These are phyloP conservation scores for Acacia acuminata DNA, from an alignment of 306 rosid species.

Conservation along the genomic window DNA sequence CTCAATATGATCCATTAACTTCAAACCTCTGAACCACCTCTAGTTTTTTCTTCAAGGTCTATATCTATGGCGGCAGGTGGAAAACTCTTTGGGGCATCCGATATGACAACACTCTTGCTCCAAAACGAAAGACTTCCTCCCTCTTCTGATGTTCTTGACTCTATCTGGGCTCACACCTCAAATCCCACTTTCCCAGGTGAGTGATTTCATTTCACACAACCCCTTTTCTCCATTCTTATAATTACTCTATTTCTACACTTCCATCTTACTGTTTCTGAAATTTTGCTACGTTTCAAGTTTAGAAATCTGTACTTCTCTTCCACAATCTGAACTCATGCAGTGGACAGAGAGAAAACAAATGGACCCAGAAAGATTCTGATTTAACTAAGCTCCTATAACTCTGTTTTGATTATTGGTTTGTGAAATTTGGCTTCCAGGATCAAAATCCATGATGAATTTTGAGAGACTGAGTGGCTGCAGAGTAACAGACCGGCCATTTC, in stretches of 20 bases:
- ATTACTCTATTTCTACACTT: background rate
- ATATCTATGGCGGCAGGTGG: conserved; percentile 31
- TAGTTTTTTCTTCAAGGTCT: background rate
- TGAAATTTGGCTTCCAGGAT: conserved; percentile 43
- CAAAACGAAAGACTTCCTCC: conserved; percentile 57
- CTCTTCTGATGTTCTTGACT: conserved; percentile 59
- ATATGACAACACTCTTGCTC: conserved; percentile 47
- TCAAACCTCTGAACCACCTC: background rate
- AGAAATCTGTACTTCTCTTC: background rate
- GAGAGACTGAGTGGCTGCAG: conserved; percentile 48
- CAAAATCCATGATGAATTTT: conserved; percentile 64
- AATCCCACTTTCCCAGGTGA: conserved; percentile 62
- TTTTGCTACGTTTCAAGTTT: background rate
- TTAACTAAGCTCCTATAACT: background rate
- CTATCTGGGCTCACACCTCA: conserved; percentile 64
- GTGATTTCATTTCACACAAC: conserved; percentile 27
- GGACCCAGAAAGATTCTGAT: background rate
- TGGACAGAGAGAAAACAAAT: background rate
- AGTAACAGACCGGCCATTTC: conserved; percentile 46
- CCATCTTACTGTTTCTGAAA: background rate
- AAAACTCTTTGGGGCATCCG: conserved; percentile 49
- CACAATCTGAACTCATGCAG: background rate
- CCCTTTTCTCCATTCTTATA: conserved; percentile 4
- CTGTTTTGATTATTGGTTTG: background rate
- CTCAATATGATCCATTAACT: conserved; percentile 25